phyloP scores from a whole-genome alignment of 2,329 filamentous ascomycete species.

The Simplicillium sp. region DNA sequence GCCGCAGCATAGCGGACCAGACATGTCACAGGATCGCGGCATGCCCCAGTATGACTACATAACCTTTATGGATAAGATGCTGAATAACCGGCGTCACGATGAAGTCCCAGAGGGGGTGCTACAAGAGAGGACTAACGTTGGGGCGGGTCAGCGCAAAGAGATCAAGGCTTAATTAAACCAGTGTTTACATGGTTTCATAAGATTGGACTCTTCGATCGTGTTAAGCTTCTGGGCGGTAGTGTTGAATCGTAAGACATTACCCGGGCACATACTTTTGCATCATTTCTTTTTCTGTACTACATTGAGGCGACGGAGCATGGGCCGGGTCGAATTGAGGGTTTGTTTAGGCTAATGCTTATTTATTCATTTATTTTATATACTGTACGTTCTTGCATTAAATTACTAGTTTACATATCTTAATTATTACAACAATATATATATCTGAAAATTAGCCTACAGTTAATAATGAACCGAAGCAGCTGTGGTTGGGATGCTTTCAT shows the following conservation, averaged over 20 bases:
- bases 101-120: slow-evolving; percentile 18
- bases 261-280: too few species aligned
- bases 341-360: slow-evolving; percentile 2
- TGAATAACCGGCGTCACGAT: slow-evolving; percentile 28
- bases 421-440: too few species aligned
- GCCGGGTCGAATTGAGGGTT: background rate
- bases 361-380: too few species aligned
- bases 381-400: background rate
- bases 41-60: slow-evolving; percentile 92
- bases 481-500: too few species aligned
- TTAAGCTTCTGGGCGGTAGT: background rate
- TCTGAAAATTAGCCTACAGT: too few species aligned
- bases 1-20: slow-evolving; percentile 73
- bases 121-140: slow-evolving; percentile 23
- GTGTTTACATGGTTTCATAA: background rate
- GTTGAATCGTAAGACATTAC: too few species aligned
- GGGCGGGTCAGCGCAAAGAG: slow-evolving; percentile 21
- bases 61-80: slow-evolving; percentile 88
- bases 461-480: too few species aligned
- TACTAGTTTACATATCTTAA: slow-evolving; percentile 1
- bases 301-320: too few species aligned
- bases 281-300: too few species aligned
- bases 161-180: slow-evolving; percentile 23
- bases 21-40: slow-evolving; percentile 76
- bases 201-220: background rate